Evolutionary conservation across 2,329 filamentous ascomycete species (phyloP).

Genomic region (Elsinoe fawcettii): DNA sequence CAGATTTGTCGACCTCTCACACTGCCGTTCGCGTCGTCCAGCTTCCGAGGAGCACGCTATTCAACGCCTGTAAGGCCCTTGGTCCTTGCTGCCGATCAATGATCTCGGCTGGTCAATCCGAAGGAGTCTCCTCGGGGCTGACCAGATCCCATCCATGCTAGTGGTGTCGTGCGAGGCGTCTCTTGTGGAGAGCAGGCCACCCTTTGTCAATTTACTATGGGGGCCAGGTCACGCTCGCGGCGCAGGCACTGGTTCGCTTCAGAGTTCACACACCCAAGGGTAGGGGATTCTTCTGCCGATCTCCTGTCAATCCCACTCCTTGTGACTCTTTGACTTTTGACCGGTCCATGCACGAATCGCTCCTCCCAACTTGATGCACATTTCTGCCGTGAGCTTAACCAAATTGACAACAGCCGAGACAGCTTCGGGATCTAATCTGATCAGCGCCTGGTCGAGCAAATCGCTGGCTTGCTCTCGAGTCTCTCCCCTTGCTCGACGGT

Average conservation of each 20-base stretch:
- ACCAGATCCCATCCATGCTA: background rate
- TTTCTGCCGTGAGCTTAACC: constrained; percentile 8
- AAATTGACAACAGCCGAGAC: constrained; percentile 10
- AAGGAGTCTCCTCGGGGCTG: constrained; percentile 2
- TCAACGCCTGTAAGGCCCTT: background rate
- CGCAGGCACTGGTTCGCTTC: background rate
- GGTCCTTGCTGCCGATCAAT: constrained; percentile 5
- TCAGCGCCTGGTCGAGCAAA: constrained; percentile 8
- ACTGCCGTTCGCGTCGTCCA: background rate
- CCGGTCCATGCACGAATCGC: constrained; percentile 6
- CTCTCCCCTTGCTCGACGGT: background rate
- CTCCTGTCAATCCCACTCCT: constrained; percentile 14
- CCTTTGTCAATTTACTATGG: constrained; percentile 1
- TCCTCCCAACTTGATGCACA: background rate
- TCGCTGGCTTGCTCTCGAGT: background rate
- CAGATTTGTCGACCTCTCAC: background rate
- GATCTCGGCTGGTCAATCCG: constrained; percentile 9
- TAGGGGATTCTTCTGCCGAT: background rate
- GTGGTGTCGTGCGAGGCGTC: constrained; percentile 5
- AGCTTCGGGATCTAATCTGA: constrained; percentile 13
- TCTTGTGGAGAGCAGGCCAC: background rate
- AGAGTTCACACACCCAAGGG: constrained; percentile 4
- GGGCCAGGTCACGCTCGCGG: background rate
- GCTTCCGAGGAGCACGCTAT: constrained; percentile 1
- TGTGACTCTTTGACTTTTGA: background rate